Evolutionary conservation across 768 basidiomycete genomes (phyloP).

Genomic region (Boletus vinaceobasis): DNA sequence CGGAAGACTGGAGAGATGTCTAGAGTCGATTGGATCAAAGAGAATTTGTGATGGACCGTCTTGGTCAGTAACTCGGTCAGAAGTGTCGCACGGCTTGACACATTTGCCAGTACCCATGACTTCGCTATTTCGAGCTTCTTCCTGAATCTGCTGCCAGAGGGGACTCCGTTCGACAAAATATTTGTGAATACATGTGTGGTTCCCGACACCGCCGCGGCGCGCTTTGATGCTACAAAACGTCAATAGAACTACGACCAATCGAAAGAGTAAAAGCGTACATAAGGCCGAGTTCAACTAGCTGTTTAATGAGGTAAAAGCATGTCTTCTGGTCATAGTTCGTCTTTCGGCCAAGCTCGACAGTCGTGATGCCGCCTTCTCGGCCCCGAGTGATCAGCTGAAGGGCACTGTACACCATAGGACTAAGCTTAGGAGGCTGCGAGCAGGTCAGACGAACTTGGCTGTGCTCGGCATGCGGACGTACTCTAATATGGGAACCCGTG

Average conservation of each 20-base stretch:
- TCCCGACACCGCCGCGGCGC: slow-evolving; percentile 71
- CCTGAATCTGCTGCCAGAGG: slow-evolving; percentile 73
- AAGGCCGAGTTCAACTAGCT: slow-evolving; percentile 67
- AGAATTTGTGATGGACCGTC: slow-evolving; percentile 33
- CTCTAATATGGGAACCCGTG: slow-evolving; percentile 82
- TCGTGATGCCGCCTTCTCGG: slow-evolving; percentile 71
- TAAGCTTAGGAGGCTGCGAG: slow-evolving; percentile 69
- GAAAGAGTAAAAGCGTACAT: slow-evolving; percentile 47
- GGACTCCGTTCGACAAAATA: slow-evolving; percentile 77
- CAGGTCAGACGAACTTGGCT: slow-evolving; percentile 6
- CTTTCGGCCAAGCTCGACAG: slow-evolving; percentile 70
- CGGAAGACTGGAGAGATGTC: slow-evolving; percentile 71
- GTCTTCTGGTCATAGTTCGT: slow-evolving; percentile 88
- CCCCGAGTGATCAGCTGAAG: slow-evolving; percentile 84
- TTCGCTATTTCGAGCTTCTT: slow-evolving; percentile 46
- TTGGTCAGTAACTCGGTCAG: slow-evolving; percentile 22
- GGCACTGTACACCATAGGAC: slow-evolving; percentile 79
- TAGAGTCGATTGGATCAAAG: slow-evolving; percentile 74
- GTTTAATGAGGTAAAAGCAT: slow-evolving; percentile 80
- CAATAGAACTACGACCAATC: neutral
- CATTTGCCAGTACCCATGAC: slow-evolving; percentile 10
- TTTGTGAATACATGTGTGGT: slow-evolving; percentile 76
- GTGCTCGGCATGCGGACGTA: slow-evolving; percentile 34
- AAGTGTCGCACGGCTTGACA: slow-evolving; percentile 7
- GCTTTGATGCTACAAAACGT: slow-evolving; percentile 57